Conservation (phyloP, 176 grass and related monocot genomes). For the Canna indica region DNA sequence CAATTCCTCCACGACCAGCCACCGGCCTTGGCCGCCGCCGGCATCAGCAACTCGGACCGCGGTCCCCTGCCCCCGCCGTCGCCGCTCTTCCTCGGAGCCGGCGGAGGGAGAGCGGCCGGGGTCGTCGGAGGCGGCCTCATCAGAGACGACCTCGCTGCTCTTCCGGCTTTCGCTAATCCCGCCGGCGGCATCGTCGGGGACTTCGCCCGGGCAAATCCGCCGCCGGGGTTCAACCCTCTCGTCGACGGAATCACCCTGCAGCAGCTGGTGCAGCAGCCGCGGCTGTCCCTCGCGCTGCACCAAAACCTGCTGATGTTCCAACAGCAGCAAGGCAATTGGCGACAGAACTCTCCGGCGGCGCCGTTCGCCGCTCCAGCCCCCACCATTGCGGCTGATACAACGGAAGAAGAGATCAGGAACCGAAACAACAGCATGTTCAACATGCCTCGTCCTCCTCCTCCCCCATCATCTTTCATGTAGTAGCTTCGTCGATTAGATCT, state of each 20-base stretch:
- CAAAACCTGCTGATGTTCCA: background rate
- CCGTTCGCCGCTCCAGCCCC: background rate
- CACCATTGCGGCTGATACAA: background rate
- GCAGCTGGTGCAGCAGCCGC: constrained; percentile 4
- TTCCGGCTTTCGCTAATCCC: background rate
- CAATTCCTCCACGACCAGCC: no score
- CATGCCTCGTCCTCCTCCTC: background rate
- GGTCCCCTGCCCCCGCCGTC: background rate
- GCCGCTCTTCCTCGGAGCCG: background rate
- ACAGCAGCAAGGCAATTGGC: background rate
- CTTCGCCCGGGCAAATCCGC: background rate
- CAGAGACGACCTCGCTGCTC: background rate
- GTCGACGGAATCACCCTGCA: background rate
- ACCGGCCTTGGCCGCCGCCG: background rate
- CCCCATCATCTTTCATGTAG: constrained; percentile 4
- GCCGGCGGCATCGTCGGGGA: background rate
- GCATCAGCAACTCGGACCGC: background rate
- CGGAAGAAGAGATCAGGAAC: background rate
- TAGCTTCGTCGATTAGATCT: background rate
- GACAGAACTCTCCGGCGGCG: background rate
- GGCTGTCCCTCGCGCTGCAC: background rate
- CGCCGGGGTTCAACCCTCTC: background rate
- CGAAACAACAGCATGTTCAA: background rate
- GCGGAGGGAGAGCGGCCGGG: background rate
- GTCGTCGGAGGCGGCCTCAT: background rate